Evolutionary conservation across 495 filamentous ascomycete genomes (phyloP).

Genomic region (Penicillium macrosclerotiorum): DNA sequence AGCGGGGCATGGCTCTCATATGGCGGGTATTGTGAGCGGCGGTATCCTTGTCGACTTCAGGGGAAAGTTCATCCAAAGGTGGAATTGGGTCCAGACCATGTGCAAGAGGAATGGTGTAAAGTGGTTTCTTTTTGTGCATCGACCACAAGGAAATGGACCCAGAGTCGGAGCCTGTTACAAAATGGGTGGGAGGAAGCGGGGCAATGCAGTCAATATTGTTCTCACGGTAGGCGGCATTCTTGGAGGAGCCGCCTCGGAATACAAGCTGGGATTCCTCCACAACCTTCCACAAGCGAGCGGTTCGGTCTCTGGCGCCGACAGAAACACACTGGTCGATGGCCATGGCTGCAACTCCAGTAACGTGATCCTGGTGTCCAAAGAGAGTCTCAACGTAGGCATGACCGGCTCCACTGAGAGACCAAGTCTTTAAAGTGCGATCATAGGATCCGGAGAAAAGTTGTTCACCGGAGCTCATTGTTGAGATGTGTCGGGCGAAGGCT

Average conservation of each 20-base stretch:
- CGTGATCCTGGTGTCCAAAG: constrained; percentile 91
- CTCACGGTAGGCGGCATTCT: constrained; percentile 59
- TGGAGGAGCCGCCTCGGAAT: constrained; percentile 75
- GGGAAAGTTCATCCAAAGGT: constrained; percentile 66
- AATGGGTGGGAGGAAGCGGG: constrained; percentile 83
- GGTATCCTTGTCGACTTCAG: constrained; percentile 60
- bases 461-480: constrained; percentile 56
- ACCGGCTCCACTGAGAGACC: constrained; percentile 61
- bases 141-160: constrained; percentile 85
- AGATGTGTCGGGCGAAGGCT: constrained; percentile 78
- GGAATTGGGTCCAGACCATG: constrained; percentile 73
- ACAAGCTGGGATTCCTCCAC: constrained; percentile 93
- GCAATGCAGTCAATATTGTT: constrained; percentile 88
- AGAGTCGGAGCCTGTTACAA: constrained; percentile 91
- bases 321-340: constrained; percentile 84
- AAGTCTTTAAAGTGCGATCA: constrained; percentile 87
- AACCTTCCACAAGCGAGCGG: constrained; percentile 95
- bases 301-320: constrained; percentile 86
- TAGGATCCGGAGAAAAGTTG: constrained; percentile 85
- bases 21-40: constrained; percentile 53
- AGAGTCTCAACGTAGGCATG: constrained; percentile 89
- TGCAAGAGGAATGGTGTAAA: constrained; percentile 74
- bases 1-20: constrained; percentile 58
- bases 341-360: constrained; percentile 78
- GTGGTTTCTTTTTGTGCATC: constrained; percentile 88